phyloP scores from a whole-genome alignment of 257 asterid species.

The Thymus quinquecostatus region DNA sequence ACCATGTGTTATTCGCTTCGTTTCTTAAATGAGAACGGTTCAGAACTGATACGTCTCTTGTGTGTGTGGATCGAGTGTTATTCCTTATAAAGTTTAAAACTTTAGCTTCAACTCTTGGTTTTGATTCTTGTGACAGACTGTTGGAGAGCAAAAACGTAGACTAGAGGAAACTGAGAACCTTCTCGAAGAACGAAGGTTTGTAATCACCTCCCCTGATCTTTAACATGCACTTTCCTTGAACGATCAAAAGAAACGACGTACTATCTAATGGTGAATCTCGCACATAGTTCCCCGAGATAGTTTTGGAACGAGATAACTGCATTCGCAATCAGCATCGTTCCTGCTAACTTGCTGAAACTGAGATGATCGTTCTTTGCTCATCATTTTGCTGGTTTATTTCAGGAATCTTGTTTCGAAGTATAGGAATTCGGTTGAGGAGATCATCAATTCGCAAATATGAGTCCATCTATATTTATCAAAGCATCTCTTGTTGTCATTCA shows the following conservation, averaged over 20 bases:
- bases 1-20: constrained; percentile 9
- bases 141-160: constrained; percentile 76
- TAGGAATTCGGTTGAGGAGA: constrained; percentile 68
- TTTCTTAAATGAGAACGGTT: constrained; percentile 17
- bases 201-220: background rate
- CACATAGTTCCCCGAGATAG: background rate
- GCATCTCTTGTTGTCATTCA: background rate
- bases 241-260: background rate
- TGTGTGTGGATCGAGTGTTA: background rate
- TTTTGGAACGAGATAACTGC: background rate
- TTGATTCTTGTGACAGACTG: constrained; percentile 52
- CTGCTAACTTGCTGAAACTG: background rate
- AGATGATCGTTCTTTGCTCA: constrained; percentile 10
- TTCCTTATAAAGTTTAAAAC: background rate
- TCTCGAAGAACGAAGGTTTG: constrained; percentile 68
- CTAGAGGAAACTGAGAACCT: constrained; percentile 64
- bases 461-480: background rate
- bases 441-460: constrained; percentile 62
- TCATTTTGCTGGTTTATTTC: constrained; percentile 31
- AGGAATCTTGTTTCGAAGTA: constrained; percentile 78
- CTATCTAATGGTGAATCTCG: background rate
- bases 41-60: background rate
- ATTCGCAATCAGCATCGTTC: background rate
- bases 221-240: background rate
- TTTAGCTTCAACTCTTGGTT: constrained; percentile 1